Evolutionary conservation across 129 eudicot genomes (phyloP), one percentile per base, ranked within the genome.

Genomic region (Flaveria bidentis): DNA sequence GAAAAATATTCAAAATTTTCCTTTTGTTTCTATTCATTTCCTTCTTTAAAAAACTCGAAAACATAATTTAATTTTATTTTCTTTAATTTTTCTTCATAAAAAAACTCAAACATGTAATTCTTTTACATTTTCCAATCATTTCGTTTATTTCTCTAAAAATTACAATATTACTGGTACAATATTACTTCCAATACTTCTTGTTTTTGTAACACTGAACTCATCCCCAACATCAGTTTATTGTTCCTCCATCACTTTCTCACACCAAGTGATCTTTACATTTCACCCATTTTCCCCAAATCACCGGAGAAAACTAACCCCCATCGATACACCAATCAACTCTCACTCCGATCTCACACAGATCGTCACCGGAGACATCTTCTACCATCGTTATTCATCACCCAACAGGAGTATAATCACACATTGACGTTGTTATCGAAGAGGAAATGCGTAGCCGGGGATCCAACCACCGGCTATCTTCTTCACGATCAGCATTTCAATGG

Each of bases 361-460:
- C 81, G 36, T 57, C 69, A 1, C 81, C 69, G 20, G 58, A 23
- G 4, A 67, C 33, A 67, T 49, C 55, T 39, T 41, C 51, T 5
- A 41, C 6, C 30, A 15, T 42, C 50, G 5, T 41, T 60, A 30
- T 26, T 45, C 47, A 77, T 55, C 44, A 42, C 44, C 63, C 15
- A 18, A 62, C 72, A 3, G 17, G 71, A 60, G 17, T n/a, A 71
- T 18, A 60, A 47, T 61, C 14, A 12, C 25, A 70, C 10, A 75
- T 10, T 42, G 26, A 46, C 36, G 51, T 45, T 28, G 42, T 58
- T 55, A 62, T 69, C 42, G 11, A 17, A 9, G 56, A 66, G 22
- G 86, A 79, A 87, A 91, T 88, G 94, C 89, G 76, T 80, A 83
- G 88, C 87, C 88, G 91, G 82, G 87, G 84, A 78, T 84, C 92